phyloP scores from a whole-genome alignment of 2,329 filamentous ascomycete genomes.

The Fulvia fulva region DNA sequence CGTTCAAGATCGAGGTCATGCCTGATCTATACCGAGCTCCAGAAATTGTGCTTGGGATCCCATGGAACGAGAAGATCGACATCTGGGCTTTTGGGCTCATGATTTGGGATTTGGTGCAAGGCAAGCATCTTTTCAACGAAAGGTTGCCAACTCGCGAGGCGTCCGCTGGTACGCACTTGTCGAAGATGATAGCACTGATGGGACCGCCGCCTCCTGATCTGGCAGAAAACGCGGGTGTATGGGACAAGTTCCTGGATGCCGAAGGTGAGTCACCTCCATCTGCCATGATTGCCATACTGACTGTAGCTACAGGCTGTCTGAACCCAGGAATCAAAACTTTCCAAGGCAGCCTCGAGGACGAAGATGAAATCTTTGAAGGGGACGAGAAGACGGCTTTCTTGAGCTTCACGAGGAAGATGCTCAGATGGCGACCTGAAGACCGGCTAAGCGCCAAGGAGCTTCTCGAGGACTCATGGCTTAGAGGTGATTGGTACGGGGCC shows the following conservation, averaged over 20 bases:
- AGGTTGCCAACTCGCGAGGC: not conserved
- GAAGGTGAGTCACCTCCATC: not conserved
- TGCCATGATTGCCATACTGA: too few species aligned
- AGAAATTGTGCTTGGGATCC: constrained; percentile 33
- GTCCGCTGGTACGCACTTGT: constrained; percentile 5
- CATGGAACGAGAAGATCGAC: constrained; percentile 35
- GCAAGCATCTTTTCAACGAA: constrained; percentile 19
- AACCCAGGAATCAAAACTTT: constrained; percentile 8
- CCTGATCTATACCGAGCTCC: constrained; percentile 35
- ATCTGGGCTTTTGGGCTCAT: constrained; percentile 33
- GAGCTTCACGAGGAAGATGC: constrained; percentile 35
- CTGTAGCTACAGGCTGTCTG: not conserved
- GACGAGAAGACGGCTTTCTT: constrained; percentile 35
- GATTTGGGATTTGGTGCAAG: not conserved
- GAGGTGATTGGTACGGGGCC: not conserved
- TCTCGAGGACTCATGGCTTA: constrained; percentile 38
- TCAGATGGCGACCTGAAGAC: constrained; percentile 40
- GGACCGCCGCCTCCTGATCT: constrained; percentile 16
- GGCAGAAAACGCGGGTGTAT: not conserved
- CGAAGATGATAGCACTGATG: constrained; percentile 19
- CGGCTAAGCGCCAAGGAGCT: constrained; percentile 36
- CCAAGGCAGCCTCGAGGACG: not conserved
- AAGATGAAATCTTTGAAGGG: constrained; percentile 14
- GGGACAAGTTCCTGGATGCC: constrained; percentile 9
- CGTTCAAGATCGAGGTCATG: constrained; percentile 29